Base-by-base conservation (phyloP, 805 yeast genomes). In the Candida jianshihensis region DNA sequence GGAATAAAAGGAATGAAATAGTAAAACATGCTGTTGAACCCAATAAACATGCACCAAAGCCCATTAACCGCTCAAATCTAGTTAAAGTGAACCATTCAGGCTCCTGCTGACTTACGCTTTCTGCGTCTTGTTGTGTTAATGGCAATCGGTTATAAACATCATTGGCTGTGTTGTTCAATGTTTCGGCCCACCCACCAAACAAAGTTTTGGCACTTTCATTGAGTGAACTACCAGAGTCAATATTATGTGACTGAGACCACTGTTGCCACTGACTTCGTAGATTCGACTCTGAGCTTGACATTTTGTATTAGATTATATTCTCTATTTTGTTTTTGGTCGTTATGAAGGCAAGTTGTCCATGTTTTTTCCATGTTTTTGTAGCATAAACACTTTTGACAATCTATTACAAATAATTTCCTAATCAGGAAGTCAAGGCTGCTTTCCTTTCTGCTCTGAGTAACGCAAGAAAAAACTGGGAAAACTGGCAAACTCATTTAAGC, bases 1-100 rank as follows among this genome's bases (percentile, higher is more conserved):
- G 98, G 57, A 92, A 80, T 49, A 90, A 61, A 32, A 87, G 75
- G 43, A 90, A 73, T 45, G 96, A 85, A 19, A 90, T 59, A 11
- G 78, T 70, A 59, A 90, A 92, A 53, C 96, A 87, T 2, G 81
- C 75, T n/a, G 71, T 61, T 0, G 96, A 74, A 1, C 89, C 92
- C 0, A 73, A 67, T 4, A 92, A 63, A 48, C 95, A 85, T 36
- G 82, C 74, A 16, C 78, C 72, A 52, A 92, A 90, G 5, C 90
- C 78, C 19, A 86, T 55, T 19, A 88, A 61, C 36, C 95, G 65
- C 54, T 92, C 98, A 57, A 89, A 75, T 41, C 94, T 64, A 10
- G 92, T 75, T 26, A 83, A 38, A 39, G 65, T 67, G 51, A 82
- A 83, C 94, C 94, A 85, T 17, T 76, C 60, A 1, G 94, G 94